A percentile compares a stretch with the other conserved stretches of the same genome.
Conservation (phyloP, 2,329 filamentous ascomycete genomes). For the Xylariaceae sp. region DNA sequence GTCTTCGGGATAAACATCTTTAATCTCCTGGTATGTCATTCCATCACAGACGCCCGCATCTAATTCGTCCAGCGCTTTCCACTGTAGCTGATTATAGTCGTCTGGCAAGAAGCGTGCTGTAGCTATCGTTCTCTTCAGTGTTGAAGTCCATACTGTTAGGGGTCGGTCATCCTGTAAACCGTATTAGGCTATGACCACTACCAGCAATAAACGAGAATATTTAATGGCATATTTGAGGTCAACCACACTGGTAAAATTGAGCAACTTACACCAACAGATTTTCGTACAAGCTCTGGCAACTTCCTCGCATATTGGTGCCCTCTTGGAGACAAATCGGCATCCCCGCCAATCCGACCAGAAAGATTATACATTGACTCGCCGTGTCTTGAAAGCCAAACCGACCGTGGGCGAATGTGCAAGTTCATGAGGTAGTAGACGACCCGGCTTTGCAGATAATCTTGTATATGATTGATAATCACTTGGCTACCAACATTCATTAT, state of each 20-base stretch:
- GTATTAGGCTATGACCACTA: constrained; percentile 17
- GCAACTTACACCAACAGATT: constrained; percentile 79
- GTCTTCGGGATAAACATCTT: constrained; percentile 88
- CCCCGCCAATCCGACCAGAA: constrained; percentile 88
- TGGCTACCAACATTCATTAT: constrained; percentile 95
- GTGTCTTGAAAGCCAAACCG: constrained; percentile 95
- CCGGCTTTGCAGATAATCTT: constrained; percentile 94
- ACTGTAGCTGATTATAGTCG: constrained; percentile 92
- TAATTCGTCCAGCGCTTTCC: constrained; percentile 97
- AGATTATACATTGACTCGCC: constrained; percentile 95
- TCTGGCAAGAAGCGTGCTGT: constrained; percentile 82
- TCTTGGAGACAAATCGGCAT: constrained; percentile 83
- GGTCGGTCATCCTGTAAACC: constrained; percentile 61
- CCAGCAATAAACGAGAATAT: too few species aligned
- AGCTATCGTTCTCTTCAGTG: constrained; percentile 82
- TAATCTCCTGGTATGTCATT: constrained; percentile 94
- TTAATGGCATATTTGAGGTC: neutral
- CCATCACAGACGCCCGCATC: constrained; percentile 97
- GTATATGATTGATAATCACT: constrained; percentile 97
- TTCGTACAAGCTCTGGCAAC: constrained; percentile 80
- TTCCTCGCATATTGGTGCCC: constrained; percentile 87
- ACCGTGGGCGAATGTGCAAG: constrained; percentile 93
- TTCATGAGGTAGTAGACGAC: constrained; percentile 99
- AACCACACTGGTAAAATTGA: neutral
- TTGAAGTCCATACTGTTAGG: constrained; percentile 68